These are phyloP conservation scores for Pythium graminicola DNA, from an alignment of 352 stramenopile genomes.

Conservation along the genomic window DNA sequence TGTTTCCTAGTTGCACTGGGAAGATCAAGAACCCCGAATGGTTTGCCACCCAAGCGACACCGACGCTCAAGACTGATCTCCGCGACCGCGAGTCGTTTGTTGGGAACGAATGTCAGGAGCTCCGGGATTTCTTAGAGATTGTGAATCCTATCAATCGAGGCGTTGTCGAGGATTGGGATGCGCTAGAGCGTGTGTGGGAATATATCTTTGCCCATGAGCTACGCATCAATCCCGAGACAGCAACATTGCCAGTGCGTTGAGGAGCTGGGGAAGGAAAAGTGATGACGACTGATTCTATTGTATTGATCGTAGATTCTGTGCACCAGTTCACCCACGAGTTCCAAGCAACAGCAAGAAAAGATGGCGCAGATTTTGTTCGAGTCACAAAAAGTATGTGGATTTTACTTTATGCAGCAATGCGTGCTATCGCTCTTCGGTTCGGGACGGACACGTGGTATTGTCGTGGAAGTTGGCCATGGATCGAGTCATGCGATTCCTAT, in stretches of 20 bases:
- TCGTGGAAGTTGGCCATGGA: slow-evolving; percentile 82
- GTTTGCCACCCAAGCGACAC: slow-evolving; percentile 51
- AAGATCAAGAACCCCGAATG: slow-evolving; percentile 76
- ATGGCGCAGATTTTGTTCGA: slow-evolving; percentile 87
- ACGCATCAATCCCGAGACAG: slow-evolving; percentile 66
- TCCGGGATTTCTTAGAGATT: slow-evolving; percentile 60
- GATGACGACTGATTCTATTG: background rate
- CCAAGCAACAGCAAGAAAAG: slow-evolving; percentile 66
- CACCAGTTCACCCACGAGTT: slow-evolving; percentile 46
- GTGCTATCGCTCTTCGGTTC: slow-evolving; percentile 83
- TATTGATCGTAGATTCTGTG: slow-evolving; percentile 39
- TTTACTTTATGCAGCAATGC: slow-evolving; percentile 83
- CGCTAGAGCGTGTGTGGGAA: slow-evolving; percentile 82
- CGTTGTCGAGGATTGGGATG: slow-evolving; percentile 78
- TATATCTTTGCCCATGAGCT: slow-evolving; percentile 78
- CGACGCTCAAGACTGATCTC: slow-evolving; percentile 52
- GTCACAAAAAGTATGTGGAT: slow-evolving; percentile 68
- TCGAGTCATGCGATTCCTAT: slow-evolving; percentile 82
- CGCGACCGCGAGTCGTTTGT: slow-evolving; percentile 74
- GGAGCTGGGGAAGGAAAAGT: too few species aligned
- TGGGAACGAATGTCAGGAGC: slow-evolving; percentile 50
- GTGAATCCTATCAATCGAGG: slow-evolving; percentile 72
- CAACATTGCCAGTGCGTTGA: slow-evolving; percentile 40
- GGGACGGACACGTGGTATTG: slow-evolving; percentile 77
- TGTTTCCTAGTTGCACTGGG: slow-evolving; percentile 66